These are phyloP conservation scores for Dentipellis fragilis DNA, from an alignment of 768 basidiomycete genomes.

Conservation along the genomic window DNA sequence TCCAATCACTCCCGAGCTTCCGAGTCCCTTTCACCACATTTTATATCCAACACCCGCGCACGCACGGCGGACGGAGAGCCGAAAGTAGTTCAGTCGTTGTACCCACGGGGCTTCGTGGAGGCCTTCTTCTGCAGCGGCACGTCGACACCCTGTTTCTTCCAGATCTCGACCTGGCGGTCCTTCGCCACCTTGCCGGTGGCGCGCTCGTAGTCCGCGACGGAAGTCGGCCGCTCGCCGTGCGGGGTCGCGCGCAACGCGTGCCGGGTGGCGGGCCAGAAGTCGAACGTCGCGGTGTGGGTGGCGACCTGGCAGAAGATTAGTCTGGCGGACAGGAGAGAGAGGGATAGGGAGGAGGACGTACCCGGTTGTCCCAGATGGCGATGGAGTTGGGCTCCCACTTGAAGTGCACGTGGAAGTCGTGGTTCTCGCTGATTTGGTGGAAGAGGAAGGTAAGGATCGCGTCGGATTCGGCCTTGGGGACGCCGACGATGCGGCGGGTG, in stretches of 20 bases:
- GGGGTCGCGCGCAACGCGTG: constrained; percentile 79
- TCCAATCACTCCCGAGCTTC: too few relatives aligned
- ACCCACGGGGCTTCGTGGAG: constrained; percentile 36
- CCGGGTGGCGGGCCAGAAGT: constrained; percentile 69
- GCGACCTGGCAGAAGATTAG: constrained; percentile 34
- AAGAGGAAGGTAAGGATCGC: constrained; percentile 60
- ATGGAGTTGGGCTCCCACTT: constrained; percentile 68
- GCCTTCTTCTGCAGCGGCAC: constrained; percentile 22
- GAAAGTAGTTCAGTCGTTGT: constrained; percentile 37
- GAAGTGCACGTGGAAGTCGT: constrained; percentile 69
- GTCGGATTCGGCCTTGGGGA: constrained; percentile 80
- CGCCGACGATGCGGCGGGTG: constrained; percentile 66
- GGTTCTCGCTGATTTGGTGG: constrained; percentile 58
- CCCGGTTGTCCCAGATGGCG: constrained; percentile 85
- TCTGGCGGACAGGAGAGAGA: neutral
- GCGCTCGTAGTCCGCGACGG: constrained; percentile 60
- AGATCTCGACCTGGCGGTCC: constrained; percentile 65
- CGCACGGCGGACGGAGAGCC: neutral
- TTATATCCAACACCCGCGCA: too few relatives aligned
- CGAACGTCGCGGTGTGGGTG: constrained; percentile 73
- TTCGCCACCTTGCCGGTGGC: constrained; percentile 58
- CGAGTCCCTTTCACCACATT: too few relatives aligned
- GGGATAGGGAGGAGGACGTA: constrained; percentile 20
- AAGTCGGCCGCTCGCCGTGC: constrained; percentile 69
- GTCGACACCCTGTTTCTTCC: constrained; percentile 54